Percentiles rank a stretch among this genome's conserved stretches.
These are phyloP conservation scores for Fusarium hostae DNA, from an alignment of 2,329 filamentous ascomycete genomes.

Conservation along the genomic window DNA sequence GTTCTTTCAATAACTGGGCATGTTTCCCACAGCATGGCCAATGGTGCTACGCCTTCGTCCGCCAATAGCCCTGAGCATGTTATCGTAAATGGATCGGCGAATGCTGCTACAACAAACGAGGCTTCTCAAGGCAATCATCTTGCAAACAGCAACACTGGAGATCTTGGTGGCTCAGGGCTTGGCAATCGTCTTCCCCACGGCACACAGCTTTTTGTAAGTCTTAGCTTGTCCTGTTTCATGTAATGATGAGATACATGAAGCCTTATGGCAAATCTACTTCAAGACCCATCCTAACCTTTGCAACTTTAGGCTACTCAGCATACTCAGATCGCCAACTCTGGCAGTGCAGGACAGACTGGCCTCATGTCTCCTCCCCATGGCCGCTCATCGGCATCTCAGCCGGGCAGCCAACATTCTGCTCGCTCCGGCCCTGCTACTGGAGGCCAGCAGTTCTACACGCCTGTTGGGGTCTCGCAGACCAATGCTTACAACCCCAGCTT, in stretches of 20 bases:
- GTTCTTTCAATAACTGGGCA: background rate
- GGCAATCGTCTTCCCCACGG: constrained; percentile 11
- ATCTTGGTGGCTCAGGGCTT: constrained; percentile 4
- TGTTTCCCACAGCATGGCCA: background rate
- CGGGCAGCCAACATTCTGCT: background rate
- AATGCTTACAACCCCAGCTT: constrained; percentile 12
- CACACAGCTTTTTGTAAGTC: constrained; percentile 24
- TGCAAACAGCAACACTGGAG: background rate
- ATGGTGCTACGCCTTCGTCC: background rate
- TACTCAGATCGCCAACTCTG: background rate
- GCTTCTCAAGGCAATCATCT: background rate
- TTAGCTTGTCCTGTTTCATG: background rate
- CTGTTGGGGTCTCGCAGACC: constrained; percentile 9
- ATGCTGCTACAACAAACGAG: background rate
- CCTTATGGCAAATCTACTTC: background rate
- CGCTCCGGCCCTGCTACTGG: background rate
- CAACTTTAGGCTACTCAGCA: background rate
- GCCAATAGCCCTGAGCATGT: background rate
- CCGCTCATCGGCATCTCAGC: constrained; percentile 1
- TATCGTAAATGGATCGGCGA: background rate
- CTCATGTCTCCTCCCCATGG: constrained; percentile 14
- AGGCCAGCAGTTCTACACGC: constrained; percentile 24
- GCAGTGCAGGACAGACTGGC: background rate
- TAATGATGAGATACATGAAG: background rate
- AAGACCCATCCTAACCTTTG: constrained; percentile 8